Conservation (phyloP, 129 eudicot genomes). For the Pittosporum tobira region DNA sequence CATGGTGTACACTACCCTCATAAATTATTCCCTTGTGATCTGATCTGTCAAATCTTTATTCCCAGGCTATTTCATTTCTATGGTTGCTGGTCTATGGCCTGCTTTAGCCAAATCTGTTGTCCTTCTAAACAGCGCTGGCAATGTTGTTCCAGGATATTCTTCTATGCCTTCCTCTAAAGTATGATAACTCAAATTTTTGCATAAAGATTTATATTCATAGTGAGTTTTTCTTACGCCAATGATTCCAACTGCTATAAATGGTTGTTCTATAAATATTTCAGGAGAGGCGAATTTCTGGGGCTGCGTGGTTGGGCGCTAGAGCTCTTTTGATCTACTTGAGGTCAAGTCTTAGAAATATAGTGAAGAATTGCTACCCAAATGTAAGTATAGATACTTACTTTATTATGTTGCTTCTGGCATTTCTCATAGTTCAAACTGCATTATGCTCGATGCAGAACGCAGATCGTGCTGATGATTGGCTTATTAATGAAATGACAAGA, state of each 20-base stretch:
- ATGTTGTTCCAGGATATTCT: constrained; percentile 59
- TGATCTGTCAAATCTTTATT: constrained; percentile 8
- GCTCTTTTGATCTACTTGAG: constrained; percentile 59
- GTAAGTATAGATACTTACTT: constrained; percentile 32
- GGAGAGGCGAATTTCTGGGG: constrained; percentile 63
- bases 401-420: constrained; percentile 8
- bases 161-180: constrained; percentile 48
- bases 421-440: constrained; percentile 3
- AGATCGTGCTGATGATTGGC: constrained; percentile 73
- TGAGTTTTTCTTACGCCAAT: neutral
- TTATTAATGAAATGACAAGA: constrained; percentile 66
- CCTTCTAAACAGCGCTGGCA: constrained; percentile 80
- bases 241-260: neutral
- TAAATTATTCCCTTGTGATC: neutral
- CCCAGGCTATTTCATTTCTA: constrained; percentile 69
- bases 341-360: constrained; percentile 47
- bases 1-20: neutral
- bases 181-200: constrained; percentile 8
- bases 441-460: constrained; percentile 41
- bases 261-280: constrained; percentile 21
- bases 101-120: constrained; percentile 67
- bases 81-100: constrained; percentile 90
- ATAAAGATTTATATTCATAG: too few relatives aligned
- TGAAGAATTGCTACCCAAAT: constrained; percentile 70
- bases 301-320: constrained; percentile 80